Base-by-base conservation (phyloP, 345 rosid genomes). In the Lagerstroemia speciosa region DNA sequence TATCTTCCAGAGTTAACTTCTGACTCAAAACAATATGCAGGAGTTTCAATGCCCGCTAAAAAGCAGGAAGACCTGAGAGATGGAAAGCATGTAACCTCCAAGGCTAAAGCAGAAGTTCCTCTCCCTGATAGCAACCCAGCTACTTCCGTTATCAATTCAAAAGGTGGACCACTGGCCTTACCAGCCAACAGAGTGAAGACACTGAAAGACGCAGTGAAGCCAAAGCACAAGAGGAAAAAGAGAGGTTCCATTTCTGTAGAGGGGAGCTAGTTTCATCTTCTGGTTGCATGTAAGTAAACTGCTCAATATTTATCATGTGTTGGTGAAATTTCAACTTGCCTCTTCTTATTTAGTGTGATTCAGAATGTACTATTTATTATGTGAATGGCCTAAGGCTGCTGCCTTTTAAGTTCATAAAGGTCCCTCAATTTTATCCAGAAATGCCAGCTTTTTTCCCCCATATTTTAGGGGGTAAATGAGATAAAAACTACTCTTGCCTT, bases 201-300 rank as follows among this genome's bases (percentile, higher is more conserved):
- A 66, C 75, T 92, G 71, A 85, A 85, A 75, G 93, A 93, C 79
- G 93, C 95, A 68, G 86, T 86, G 76, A 93, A 93, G 74, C 93
- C 88, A 8, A 88, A 82, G 78, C 80, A 80, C 80, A 90, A 77
- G 78, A 72, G 90, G 73, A 90, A 86, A 77, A 88, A 84, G 82
- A 78, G 69, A 79, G 74, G 77, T 62, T 73, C 72, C 10, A 62
- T 84, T 69, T 67, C 58, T 32, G 62, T 66, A 62, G 68, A 66
- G 46, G 71, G 80, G 73, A 81, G 73, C 63, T 81, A 83, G 79
- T 29, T 26, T 58, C 29, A 11, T 27, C 63, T 27, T 29, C 29
- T 5, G 33, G 2, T 10, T 24, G 60, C 60, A n/a, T 58, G 63
- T 58, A 58, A 7, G 63, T 30, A 16, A 27, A 14, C 38, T 36